These are phyloP conservation scores for Oxalis stricta DNA, from an alignment of 441 rosid genomes.

Conservation along the genomic window DNA sequence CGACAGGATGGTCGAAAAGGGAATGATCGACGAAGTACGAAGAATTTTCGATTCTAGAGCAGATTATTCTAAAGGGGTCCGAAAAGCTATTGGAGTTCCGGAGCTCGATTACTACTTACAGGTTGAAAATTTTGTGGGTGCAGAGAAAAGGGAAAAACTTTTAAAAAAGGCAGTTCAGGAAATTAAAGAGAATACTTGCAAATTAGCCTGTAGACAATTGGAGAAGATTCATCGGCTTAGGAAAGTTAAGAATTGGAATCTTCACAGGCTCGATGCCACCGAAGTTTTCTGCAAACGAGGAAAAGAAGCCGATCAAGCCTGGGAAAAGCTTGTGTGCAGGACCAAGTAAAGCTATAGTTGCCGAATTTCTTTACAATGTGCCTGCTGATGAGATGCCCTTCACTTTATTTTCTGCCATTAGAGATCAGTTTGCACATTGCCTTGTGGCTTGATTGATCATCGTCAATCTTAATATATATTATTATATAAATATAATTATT, in stretches of 20 bases:
- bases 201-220: slow-evolving; percentile 38
- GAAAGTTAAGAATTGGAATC: slow-evolving; percentile 40
- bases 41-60: slow-evolving; percentile 20
- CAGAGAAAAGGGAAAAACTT: slow-evolving; percentile 12
- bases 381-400: slow-evolving; percentile 2
- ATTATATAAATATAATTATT: no score
- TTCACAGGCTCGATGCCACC: slow-evolving; percentile 52
- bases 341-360: slow-evolving; percentile 29
- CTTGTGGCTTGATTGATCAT: slow-evolving; percentile 12
- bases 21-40: slow-evolving; percentile 42
- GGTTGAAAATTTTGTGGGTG: slow-evolving; percentile 19
- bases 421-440: slow-evolving; percentile 17
- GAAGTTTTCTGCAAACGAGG: slow-evolving; percentile 29
- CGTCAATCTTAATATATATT: neutral
- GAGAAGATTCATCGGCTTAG: slow-evolving; percentile 48
- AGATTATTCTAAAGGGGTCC: slow-evolving; percentile 37
- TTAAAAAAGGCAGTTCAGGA: slow-evolving; percentile 33
- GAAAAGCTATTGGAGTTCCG: slow-evolving; percentile 60
- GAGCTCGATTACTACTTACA: slow-evolving; percentile 46
- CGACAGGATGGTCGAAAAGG: slow-evolving; percentile 26
- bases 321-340: slow-evolving; percentile 44
- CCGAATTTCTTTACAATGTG: slow-evolving; percentile 22
- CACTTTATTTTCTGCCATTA: neutral
- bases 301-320: slow-evolving; percentile 37
- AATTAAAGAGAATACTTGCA: slow-evolving; percentile 39